phyloP scores from a whole-genome alignment of 192 early-diverging fungal genomes.

The Coemansia sp. region DNA sequence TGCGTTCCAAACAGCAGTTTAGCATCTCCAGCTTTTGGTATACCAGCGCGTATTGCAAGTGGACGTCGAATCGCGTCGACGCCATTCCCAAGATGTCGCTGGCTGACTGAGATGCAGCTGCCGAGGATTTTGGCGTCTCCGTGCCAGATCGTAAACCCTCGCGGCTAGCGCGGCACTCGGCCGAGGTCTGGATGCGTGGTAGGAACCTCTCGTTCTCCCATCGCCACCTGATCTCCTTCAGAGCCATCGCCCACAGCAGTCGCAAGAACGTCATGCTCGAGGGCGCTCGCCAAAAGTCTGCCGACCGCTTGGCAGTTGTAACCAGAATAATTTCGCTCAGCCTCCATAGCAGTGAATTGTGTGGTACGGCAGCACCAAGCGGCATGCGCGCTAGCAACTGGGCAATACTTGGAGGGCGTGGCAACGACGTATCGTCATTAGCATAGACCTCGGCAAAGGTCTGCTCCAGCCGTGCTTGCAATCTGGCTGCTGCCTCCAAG shows the following conservation, averaged over 20 bases:
- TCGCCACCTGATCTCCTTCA: constrained; percentile 62
- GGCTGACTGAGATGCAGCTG: constrained; percentile 8
- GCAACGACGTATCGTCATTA: neutral
- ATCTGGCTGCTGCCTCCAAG: neutral
- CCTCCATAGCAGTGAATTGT: constrained; percentile 50
- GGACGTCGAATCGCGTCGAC: constrained; percentile 42
- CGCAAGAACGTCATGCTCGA: constrained; percentile 67
- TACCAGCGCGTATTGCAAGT: constrained; percentile 66
- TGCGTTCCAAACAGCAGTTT: constrained; percentile 73
- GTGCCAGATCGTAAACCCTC: constrained; percentile 14
- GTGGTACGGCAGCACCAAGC: constrained; percentile 43
- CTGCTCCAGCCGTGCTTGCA: constrained; percentile 17
- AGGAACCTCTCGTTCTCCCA: constrained; percentile 64
- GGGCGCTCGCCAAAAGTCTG: constrained; percentile 55
- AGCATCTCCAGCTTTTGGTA: constrained; percentile 82
- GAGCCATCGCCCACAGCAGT: constrained; percentile 66
- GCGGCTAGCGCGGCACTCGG: constrained; percentile 18
- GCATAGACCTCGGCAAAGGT: constrained; percentile 31
- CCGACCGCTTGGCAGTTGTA: constrained; percentile 39
- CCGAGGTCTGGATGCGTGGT: constrained; percentile 54
- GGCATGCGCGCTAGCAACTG: constrained; percentile 48
- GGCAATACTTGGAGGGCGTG: constrained; percentile 17
- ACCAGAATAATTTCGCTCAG: constrained; percentile 49
- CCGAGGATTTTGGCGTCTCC: constrained; percentile 12
- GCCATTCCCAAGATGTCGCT: constrained; percentile 13